A percentile compares a stretch with the other conserved stretches of the same genome.
phyloP scores from a whole-genome alignment of 306 rosid species.

The Cicer cuneatum region DNA sequence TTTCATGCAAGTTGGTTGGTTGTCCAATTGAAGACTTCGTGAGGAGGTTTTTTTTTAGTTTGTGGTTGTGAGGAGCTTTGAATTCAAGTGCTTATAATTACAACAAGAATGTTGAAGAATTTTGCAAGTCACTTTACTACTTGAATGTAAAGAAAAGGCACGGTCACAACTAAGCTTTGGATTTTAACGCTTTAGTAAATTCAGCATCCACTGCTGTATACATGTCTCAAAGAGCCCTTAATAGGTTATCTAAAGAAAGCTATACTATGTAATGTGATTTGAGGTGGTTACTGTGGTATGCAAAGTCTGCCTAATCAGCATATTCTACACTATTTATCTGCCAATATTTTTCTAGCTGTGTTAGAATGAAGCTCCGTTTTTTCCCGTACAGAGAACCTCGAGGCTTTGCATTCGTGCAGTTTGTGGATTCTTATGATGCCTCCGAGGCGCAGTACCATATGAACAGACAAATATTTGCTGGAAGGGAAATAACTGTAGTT shows the following conservation, averaged over 20 bases:
- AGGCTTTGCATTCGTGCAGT: slow-evolving; percentile 98
- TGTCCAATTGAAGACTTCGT: slow-evolving; percentile 71
- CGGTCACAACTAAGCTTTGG: slow-evolving; percentile 69
- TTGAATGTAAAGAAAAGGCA: slow-evolving; percentile 72
- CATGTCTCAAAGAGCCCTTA: slow-evolving; percentile 50
- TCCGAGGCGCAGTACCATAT: slow-evolving; percentile 98
- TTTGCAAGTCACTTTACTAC: slow-evolving; percentile 83
- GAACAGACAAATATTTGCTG: slow-evolving; percentile 94
- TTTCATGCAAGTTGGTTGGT: slow-evolving; percentile 74
- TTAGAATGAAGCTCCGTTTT: slow-evolving; percentile 50
- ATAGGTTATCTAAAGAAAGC: slow-evolving; percentile 59
- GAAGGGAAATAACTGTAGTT: slow-evolving; percentile 96
- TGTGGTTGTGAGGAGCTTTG: slow-evolving; percentile 72
- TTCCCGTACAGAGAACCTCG: slow-evolving; percentile 82
- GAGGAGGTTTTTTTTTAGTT: slow-evolving; percentile 61
- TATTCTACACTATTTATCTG: slow-evolving; percentile 43
- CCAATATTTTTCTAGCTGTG: slow-evolving; percentile 42
- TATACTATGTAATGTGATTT: slow-evolving; percentile 53
- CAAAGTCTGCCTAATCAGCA: slow-evolving; percentile 53
- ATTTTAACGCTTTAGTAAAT: slow-evolving; percentile 62
- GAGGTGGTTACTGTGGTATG: slow-evolving; percentile 52
- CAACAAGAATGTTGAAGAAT: slow-evolving; percentile 76
- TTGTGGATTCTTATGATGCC: slow-evolving; percentile 92
- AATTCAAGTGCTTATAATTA: slow-evolving; percentile 75
- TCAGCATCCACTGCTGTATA: slow-evolving; percentile 59